Evolutionary conservation across 371 early-diverging fungal genomes (phyloP).

Genomic region (Actinomortierella wolfii): DNA sequence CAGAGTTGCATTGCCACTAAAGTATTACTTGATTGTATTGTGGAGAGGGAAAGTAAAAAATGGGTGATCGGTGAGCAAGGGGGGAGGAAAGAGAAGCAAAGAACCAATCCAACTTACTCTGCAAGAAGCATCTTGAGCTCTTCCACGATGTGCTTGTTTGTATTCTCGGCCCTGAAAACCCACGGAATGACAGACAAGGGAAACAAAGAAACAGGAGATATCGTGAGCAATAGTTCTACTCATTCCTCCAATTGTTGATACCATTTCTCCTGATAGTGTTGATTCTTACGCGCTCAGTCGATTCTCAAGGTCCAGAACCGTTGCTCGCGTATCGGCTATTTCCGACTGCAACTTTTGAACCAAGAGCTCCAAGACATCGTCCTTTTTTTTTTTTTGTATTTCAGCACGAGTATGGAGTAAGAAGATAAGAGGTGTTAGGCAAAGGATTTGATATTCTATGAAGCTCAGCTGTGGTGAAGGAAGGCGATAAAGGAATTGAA

Average conservation of each 20-base stretch:
- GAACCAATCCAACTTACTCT: conserved; percentile 31
- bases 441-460: no score
- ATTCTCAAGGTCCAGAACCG: conserved; percentile 34
- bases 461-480: no score
- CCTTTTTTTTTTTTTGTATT: conserved; percentile 12
- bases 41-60: no score
- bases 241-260: not conserved
- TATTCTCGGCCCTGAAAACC: conserved; percentile 29
- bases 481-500: no score
- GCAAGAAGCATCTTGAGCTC: conserved; percentile 38
- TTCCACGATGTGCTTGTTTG: conserved; percentile 44
- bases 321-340: conserved; percentile 37
- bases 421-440: no score
- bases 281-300: conserved; percentile 34
- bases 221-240: not conserved
- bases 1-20: no score
- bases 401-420: not conserved
- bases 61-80: conserved; percentile 10
- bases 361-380: conserved; percentile 29
- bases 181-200: not conserved
- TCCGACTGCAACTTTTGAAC: conserved; percentile 40
- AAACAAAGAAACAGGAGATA: conserved; percentile 1
- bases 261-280: not conserved
- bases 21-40: no score
- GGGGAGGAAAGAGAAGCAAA: not conserved